A percentile compares a stretch with the other conserved stretches of the same genome.
These are phyloP conservation scores for Populus pruinosa DNA, from an alignment of 345 rosid species.

Conservation along the genomic window DNA sequence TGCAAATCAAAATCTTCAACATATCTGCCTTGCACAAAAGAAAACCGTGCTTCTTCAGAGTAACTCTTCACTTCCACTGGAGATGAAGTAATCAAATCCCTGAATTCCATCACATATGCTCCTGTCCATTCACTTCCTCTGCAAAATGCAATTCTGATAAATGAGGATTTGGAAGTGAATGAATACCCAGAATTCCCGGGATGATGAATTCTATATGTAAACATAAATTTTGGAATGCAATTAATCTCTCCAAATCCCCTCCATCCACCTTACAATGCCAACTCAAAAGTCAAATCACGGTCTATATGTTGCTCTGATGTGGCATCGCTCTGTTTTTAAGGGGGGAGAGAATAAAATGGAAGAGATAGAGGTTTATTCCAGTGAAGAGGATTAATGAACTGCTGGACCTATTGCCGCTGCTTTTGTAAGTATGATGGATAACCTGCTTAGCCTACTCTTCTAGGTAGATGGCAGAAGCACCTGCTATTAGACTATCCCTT, in stretches of 20 bases:
- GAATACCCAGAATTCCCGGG: not conserved
- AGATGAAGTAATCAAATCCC: constrained; percentile 53
- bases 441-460: not conserved
- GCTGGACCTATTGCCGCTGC: not conserved
- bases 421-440: not conserved
- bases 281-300: too few relatives aligned
- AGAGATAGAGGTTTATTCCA: too few relatives aligned
- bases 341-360: too few relatives aligned
- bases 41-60: constrained; percentile 82
- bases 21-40: constrained; percentile 77
- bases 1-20: constrained; percentile 54
- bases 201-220: not conserved
- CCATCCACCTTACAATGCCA: too few relatives aligned
- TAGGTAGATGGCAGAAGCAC: not conserved
- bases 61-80: constrained; percentile 35
- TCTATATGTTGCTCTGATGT: too few relatives aligned
- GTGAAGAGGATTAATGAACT: too few relatives aligned
- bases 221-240: not conserved
- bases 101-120: constrained; percentile 69
- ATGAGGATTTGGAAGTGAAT: constrained; percentile 4
- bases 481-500: not conserved
- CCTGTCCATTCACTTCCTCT: constrained; percentile 95
- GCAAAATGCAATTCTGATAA: constrained; percentile 17
- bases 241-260: too few relatives aligned
- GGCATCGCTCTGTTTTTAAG: too few relatives aligned